A percentile compares a stretch with the other conserved stretches of the same genome.
These are phyloP conservation scores for Tothia fuscella DNA, from an alignment of 2,329 filamentous ascomycete genomes.

Conservation along the genomic window DNA sequence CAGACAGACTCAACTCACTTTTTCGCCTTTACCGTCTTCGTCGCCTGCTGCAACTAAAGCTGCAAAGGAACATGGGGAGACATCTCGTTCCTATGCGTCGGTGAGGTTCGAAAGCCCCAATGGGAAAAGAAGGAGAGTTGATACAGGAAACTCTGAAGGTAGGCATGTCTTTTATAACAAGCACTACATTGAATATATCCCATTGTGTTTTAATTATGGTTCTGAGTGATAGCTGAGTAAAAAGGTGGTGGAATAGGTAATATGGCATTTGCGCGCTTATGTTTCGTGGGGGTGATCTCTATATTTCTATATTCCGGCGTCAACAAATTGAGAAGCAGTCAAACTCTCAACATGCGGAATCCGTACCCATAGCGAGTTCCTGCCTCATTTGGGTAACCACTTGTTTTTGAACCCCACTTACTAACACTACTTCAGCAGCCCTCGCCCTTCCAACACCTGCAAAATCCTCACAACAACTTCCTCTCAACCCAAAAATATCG, in stretches of 20 bases:
- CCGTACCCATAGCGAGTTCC: too few species aligned
- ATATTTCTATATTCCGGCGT: too few species aligned
- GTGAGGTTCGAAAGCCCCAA: not conserved
- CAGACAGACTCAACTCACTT: slow-evolving; percentile 7
- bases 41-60: not conserved
- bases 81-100: not conserved
- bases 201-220: too few species aligned
- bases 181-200: too few species aligned
- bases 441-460: not conserved
- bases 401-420: too few species aligned
- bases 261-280: too few species aligned
- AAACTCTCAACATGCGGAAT: too few species aligned
- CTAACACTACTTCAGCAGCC: not conserved
- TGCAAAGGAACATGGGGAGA: slow-evolving; percentile 4
- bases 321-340: too few species aligned
- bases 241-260: too few species aligned
- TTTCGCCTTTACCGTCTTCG: slow-evolving; percentile 5
- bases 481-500: not conserved
- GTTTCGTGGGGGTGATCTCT: too few species aligned
- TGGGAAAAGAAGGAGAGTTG: not conserved
- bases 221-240: too few species aligned
- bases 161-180: not conserved
- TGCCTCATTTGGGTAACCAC: too few species aligned
- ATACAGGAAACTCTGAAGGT: not conserved
- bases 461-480: not conserved